Percentiles rank a stretch among this genome's conserved stretches.
Conservation (phyloP, 257 asterid genomes). For the Solanum peruvianum region DNA sequence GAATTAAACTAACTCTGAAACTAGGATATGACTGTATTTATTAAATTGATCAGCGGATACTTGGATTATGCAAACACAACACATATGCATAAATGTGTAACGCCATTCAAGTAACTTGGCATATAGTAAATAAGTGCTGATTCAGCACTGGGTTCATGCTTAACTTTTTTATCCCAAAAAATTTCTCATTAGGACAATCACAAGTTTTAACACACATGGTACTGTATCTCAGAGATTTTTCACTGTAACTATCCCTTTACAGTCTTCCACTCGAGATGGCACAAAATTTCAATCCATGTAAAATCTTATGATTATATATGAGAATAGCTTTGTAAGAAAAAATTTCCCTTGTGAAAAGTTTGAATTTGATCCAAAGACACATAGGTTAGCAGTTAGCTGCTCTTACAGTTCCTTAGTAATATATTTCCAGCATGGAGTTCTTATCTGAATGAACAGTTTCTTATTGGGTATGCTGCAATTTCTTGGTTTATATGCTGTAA, state of each 20-base stretch:
- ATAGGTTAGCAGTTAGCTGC: not conserved
- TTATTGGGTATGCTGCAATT: not conserved
- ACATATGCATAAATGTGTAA: not conserved
- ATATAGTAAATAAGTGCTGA: not conserved
- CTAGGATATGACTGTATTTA: not conserved
- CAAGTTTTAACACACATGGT: not conserved
- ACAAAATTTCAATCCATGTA: not conserved
- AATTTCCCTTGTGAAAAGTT: not conserved
- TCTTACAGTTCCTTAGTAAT: not conserved
- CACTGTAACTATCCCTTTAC: not conserved
- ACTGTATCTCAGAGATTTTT: not conserved
- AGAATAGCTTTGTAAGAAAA: not conserved
- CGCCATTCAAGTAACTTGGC: not conserved
- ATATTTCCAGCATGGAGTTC: not conserved
- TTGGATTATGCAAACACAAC: not conserved
- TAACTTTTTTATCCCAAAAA: not conserved
- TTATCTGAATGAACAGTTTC: not conserved
- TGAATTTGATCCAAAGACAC: not conserved
- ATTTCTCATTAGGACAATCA: not conserved
- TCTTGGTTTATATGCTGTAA: not conserved
- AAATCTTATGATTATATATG: not conserved
- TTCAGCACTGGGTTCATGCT: not conserved
- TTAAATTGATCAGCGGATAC: not conserved
- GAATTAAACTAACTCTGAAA: not conserved
- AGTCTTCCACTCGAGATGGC: not conserved